Evolutionary conservation across 2,329 filamentous ascomycete genomes (phyloP).

Genomic region (Verticillium alfalfae): DNA sequence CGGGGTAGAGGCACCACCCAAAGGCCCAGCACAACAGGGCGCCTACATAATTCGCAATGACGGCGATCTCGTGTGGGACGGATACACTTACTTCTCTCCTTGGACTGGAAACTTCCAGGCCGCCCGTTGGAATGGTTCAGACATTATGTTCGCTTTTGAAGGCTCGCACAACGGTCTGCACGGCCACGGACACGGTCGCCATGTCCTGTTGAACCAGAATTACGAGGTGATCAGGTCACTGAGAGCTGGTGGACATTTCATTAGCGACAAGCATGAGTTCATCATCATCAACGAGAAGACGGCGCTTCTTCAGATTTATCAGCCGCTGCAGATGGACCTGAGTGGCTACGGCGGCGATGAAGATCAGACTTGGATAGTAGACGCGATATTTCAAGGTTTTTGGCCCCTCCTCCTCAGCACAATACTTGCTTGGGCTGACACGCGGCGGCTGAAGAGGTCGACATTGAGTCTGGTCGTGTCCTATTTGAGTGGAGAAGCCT

Average conservation of each 20-base stretch:
- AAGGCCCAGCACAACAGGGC: slow-evolving; percentile 43
- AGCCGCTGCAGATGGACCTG: not conserved
- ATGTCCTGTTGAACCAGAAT: slow-evolving; percentile 45
- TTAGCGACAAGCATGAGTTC: slow-evolving; percentile 42
- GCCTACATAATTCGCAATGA: slow-evolving; percentile 51
- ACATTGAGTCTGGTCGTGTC: slow-evolving; percentile 40
- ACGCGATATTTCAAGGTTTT: slow-evolving; percentile 3
- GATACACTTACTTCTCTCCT: slow-evolving; percentile 45
- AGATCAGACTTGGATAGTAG: slow-evolving; percentile 3
- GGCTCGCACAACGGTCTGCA: slow-evolving; percentile 45
- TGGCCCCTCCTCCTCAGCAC: not conserved
- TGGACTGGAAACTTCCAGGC: slow-evolving; percentile 50
- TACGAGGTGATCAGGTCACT: slow-evolving; percentile 51
- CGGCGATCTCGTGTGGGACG: slow-evolving; percentile 53
- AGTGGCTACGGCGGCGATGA: not conserved
- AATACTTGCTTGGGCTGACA: not conserved
- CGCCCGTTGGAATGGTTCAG: slow-evolving; percentile 41
- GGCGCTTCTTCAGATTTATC: not conserved
- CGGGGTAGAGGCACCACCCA: slow-evolving; percentile 24
- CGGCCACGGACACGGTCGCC: slow-evolving; percentile 49
- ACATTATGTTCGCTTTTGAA: slow-evolving; percentile 49
- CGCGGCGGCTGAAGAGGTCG: slow-evolving; percentile 30
- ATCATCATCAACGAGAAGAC: slow-evolving; percentile 39
- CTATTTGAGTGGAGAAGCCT: slow-evolving; percentile 39
- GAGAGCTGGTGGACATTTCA: slow-evolving; percentile 13